A percentile compares a stretch with the other conserved stretches of the same genome.
phyloP scores from a whole-genome alignment of 768 basidiomycete genomes.

The Sistotremastrum suecicum region DNA sequence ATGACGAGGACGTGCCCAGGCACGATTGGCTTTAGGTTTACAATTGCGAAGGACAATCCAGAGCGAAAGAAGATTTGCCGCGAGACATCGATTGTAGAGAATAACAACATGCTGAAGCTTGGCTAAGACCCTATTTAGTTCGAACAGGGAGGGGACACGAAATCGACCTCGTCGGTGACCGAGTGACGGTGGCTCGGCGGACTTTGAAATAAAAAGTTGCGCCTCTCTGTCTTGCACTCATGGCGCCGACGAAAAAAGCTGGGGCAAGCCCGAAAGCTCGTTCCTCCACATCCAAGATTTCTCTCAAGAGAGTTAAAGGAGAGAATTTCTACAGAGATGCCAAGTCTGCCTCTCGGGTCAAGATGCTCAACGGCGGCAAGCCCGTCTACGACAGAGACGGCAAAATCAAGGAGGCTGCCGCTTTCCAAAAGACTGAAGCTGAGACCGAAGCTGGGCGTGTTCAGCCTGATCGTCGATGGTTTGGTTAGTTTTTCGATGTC shows the following conservation, averaged over 20 bases:
- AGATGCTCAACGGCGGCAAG: conserved; percentile 89
- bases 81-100: conserved; percentile 71
- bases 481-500: conserved; percentile 45
- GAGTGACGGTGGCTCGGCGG: no score
- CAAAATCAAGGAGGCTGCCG: conserved; percentile 85
- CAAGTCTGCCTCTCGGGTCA: conserved; percentile 68
- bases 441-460: conserved; percentile 84
- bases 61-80: conserved; percentile 62
- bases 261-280: conserved; percentile 20
- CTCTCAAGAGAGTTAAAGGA: conserved; percentile 67
- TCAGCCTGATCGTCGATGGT: conserved; percentile 94
- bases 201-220: neutral
- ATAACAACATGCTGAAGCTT: conserved; percentile 26
- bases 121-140: no score
- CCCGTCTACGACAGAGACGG: conserved; percentile 84
- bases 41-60: conserved; percentile 65
- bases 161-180: no score
- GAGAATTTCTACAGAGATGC: conserved; percentile 99
- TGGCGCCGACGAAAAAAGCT: conserved; percentile 21
- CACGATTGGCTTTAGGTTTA: conserved; percentile 89
- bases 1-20: conserved; percentile 65
- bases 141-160: no score
- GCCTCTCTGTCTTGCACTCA: conserved; percentile 3
- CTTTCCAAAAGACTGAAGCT: conserved; percentile 90
- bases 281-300: conserved; percentile 30